Evolutionary conservation across 106 monocot genomes (phyloP), one percentile per base, ranked within the genome.

Genomic region (Vanilla planifolia): DNA sequence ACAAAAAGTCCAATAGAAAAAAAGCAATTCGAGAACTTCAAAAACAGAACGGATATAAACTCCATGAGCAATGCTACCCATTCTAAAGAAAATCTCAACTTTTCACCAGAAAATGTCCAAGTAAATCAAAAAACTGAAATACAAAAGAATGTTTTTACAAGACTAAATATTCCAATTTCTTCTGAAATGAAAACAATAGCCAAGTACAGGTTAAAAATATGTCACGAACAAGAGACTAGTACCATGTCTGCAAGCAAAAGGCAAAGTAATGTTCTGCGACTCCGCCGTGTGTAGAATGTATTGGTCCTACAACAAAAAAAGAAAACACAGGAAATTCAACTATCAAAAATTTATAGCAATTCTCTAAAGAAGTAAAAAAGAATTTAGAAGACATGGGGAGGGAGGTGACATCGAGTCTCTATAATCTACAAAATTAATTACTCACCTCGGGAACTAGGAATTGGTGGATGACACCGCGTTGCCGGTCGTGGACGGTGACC

Each of bases 171-270:
- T 53, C 3, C 16, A 27, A 53, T 53, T 53, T 9, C 4, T 36
- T 58, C 6, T 24, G 4, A 16, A 14, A 24, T n/a, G n/a, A n/a
- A n/a, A n/a, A n/a, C n/a, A n/a, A n/a, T n/a, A n/a, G n/a, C n/a
- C n/a, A n/a, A n/a, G n/a, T n/a, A n/a, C n/a, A n/a, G n/a, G n/a
- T n/a, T n/a, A n/a, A n/a, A n/a, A 43, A 26, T 9, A 28, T 15
- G 11, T 23, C 33, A 45, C 71, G 22, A 36, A 16, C 11, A 33
- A 17, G 53, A 51, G 37, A 6, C 1, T 0, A 32, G 1, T 93
- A 95, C 94, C 95, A 20, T 95, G 95, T 47, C 95, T 75, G 78
- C 95, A 95, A 55, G 95, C 83, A 55, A 95, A 95, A 15, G 95
- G 95, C 33, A 95, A 75, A 0, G 80, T 69, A n/a, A 95, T 84